Evolutionary conservation across 2,329 filamentous ascomycete genomes (phyloP).

Genomic region (Plenodomus biglobosus): DNA sequence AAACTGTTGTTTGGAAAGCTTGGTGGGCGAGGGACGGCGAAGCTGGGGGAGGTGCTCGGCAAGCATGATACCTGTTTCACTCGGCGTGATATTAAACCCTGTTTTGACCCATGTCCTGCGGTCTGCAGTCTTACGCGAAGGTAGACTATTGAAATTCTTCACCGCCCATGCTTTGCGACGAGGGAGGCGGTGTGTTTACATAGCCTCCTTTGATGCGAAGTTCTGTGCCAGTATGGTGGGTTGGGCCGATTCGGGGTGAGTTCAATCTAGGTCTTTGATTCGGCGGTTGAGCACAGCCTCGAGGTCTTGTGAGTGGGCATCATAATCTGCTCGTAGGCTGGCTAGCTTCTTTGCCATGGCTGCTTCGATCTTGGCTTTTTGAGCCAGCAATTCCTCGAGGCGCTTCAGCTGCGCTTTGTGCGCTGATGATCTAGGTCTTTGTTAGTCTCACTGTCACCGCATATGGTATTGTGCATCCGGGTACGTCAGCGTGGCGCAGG

Average conservation of each 20-base stretch:
- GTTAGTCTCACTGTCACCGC: slow-evolving; percentile 1
- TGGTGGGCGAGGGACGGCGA: too few species aligned
- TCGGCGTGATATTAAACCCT: not conserved
- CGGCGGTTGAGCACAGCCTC: slow-evolving; percentile 20
- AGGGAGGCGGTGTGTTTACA: too few species aligned
- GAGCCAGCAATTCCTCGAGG: slow-evolving; percentile 24
- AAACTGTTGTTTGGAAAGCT: too few species aligned
- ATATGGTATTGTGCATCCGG: not conserved
- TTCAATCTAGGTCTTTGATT: slow-evolving; percentile 26
- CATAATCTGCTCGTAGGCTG: slow-evolving; percentile 18
- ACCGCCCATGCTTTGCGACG: not conserved
- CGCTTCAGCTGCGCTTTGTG: slow-evolving; percentile 27
- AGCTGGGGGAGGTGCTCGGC: too few species aligned
- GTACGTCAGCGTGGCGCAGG: not conserved
- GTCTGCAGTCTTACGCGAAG: not conserved
- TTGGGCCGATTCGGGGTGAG: not conserved
- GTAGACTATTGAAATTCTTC: not conserved
- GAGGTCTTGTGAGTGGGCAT: slow-evolving; percentile 27
- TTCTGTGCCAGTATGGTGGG: not conserved
- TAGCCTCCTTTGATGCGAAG: too few species aligned
- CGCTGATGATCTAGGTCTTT: slow-evolving; percentile 17
- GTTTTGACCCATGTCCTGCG: not conserved
- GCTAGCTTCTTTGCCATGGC: slow-evolving; percentile 22
- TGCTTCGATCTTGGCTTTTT: slow-evolving; percentile 30
- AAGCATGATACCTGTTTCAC: not conserved